These are phyloP conservation scores for Tanacetum coccineum DNA, from an alignment of 129 eudicot genomes.

Conservation along the genomic window DNA sequence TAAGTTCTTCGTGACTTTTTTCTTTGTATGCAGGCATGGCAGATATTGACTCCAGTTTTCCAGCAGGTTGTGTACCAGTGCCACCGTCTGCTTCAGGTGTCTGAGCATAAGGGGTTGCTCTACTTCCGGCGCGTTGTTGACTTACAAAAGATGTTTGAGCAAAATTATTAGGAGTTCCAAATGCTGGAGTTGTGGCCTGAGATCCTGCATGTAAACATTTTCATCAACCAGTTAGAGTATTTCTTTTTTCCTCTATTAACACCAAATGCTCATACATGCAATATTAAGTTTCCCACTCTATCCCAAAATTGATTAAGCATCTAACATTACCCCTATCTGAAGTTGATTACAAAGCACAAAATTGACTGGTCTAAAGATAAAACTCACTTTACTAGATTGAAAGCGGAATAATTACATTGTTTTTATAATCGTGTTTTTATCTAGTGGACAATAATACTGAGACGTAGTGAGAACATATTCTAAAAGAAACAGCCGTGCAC, in stretches of 20 bases:
- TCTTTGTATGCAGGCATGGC: slow-evolving; percentile 95
- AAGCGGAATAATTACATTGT: no score
- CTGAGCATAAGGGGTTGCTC: slow-evolving; percentile 70
- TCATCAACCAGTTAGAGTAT: background rate
- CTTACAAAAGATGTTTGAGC: slow-evolving; percentile 73
- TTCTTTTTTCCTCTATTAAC: background rate
- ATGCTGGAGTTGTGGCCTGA: slow-evolving; percentile 62
- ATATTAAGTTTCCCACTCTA: no score
- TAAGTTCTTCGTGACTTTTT: slow-evolving; percentile 89
- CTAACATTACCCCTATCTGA: no score
- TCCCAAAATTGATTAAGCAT: no score
- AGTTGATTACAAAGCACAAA: no score
- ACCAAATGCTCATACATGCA: no score
- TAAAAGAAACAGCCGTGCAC: slow-evolving; percentile 12
- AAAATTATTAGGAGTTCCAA: slow-evolving; percentile 59
- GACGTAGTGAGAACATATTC: background rate
- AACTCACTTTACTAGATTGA: no score
- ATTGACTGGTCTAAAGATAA: no score
- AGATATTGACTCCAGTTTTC: slow-evolving; percentile 84
- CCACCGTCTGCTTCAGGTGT: slow-evolving; percentile 67
- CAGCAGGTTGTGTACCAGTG: slow-evolving; percentile 62
- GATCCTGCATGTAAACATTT: slow-evolving; percentile 50
- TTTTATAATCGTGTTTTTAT: no score
- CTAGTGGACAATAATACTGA: no score
- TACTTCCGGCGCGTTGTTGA: slow-evolving; percentile 81